phyloP scores from a whole-genome alignment of 129 eudicot species.

The Kitagawia praeruptora region DNA sequence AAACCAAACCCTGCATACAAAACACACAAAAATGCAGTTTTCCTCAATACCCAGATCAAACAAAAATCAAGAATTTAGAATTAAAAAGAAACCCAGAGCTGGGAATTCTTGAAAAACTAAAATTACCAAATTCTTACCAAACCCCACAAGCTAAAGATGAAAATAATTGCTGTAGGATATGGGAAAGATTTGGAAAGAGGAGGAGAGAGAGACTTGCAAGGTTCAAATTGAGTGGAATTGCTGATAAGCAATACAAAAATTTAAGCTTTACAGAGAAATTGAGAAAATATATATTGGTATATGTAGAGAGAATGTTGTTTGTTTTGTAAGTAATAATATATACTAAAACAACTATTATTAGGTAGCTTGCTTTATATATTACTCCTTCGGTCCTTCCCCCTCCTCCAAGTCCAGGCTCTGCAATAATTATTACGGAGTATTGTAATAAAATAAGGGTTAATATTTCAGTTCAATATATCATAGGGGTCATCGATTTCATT shows the following conservation, averaged over 20 bases:
- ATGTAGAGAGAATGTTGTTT: constrained; percentile 7
- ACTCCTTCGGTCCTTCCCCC: not conserved
- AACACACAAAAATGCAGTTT: not conserved
- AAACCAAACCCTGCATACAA: constrained; percentile 4
- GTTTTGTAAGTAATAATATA: not conserved
- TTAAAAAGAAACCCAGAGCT: constrained; percentile 1
- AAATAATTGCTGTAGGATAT: constrained; percentile 3
- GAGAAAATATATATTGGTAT: not conserved
- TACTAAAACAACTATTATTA: not conserved
- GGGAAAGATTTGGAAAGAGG: constrained; percentile 3
- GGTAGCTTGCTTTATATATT: constrained; percentile 15
- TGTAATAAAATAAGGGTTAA: too few species aligned
- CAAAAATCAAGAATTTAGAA: not conserved
- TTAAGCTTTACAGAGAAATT: constrained; percentile 10
- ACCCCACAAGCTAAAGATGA: constrained; percentile 7
- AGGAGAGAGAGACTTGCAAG: constrained; percentile 14
- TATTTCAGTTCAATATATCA: too few species aligned
- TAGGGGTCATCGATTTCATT: too few species aligned
- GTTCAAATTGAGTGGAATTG: constrained; percentile 28
- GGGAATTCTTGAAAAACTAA: constrained; percentile 15
- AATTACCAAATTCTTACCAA: constrained; percentile 12
- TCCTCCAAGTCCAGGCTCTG: not conserved
- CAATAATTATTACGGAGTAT: too few species aligned
- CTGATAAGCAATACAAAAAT: constrained; percentile 15
- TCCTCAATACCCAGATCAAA: constrained; percentile 14